These are phyloP conservation scores for Paracoccidioides brasiliensis DNA, from an alignment of 2,329 filamentous ascomycete species.

Conservation along the genomic window DNA sequence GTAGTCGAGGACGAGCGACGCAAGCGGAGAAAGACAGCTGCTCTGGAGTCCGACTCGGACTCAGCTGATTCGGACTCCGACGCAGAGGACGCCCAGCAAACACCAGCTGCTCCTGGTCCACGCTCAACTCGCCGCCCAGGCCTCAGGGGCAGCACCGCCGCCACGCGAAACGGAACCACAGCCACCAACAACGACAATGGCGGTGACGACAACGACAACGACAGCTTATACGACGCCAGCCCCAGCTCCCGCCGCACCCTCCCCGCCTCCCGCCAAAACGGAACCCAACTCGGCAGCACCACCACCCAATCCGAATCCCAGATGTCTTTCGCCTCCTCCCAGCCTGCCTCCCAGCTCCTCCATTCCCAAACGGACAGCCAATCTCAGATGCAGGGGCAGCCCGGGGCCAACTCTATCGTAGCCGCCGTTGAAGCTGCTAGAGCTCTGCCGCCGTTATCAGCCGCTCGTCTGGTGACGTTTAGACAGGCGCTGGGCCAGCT, in stretches of 20 bases:
- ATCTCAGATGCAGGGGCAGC: constrained; percentile 11
- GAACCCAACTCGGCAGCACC: constrained; percentile 22
- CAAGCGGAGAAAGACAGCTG: constrained; percentile 67
- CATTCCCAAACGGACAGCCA: constrained; percentile 35
- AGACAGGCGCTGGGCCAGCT: constrained; percentile 69
- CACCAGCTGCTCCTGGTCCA: constrained; percentile 16
- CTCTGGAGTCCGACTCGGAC: constrained; percentile 47
- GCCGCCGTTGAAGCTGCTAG: constrained; percentile 20
- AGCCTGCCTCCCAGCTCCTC: constrained; percentile 59
- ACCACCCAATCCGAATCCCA: constrained; percentile 37
- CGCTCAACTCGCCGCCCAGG: constrained; percentile 20
- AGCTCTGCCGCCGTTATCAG: constrained; percentile 40
- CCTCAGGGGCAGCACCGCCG: constrained; percentile 20
- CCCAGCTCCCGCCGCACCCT: constrained; percentile 30
- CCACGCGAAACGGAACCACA: constrained; percentile 24
- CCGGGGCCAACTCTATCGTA: not conserved
- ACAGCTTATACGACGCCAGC: constrained; percentile 42
- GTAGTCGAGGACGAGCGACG: constrained; percentile 64
- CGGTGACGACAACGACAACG: constrained; percentile 39
- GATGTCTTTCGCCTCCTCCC: constrained; percentile 65
- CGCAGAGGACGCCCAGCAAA: constrained; percentile 14
- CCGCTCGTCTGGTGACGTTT: constrained; percentile 59
- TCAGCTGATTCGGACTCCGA: constrained; percentile 23
- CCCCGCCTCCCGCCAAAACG: constrained; percentile 23
- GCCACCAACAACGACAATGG: constrained; percentile 37